These are phyloP conservation scores for Tolypocladium endophyticum DNA, from an alignment of 2,329 filamentous ascomycete species.

Conservation along the genomic window DNA sequence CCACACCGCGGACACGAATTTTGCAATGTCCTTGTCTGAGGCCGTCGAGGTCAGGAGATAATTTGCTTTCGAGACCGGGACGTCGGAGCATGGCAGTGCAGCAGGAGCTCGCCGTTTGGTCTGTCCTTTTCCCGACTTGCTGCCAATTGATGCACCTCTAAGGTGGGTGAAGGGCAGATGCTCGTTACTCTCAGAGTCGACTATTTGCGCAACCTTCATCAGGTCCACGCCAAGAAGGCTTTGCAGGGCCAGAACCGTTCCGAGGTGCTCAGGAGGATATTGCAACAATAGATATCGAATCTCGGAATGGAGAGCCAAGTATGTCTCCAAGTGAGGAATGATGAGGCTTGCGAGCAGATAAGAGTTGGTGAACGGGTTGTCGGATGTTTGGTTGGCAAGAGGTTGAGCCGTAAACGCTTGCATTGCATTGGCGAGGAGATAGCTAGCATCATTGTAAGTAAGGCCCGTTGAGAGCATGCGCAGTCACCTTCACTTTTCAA, in stretches of 20 bases:
- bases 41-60: slow-evolving; percentile 46
- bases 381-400: slow-evolving; percentile 35
- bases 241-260: slow-evolving; percentile 47
- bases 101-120: slow-evolving; percentile 11
- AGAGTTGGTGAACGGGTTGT: slow-evolving; percentile 44
- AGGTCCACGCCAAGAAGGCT: slow-evolving; percentile 43
- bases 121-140: slow-evolving; percentile 12
- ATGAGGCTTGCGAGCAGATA: slow-evolving; percentile 46
- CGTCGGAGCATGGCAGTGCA: slow-evolving; percentile 15
- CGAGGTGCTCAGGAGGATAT: slow-evolving; percentile 45
- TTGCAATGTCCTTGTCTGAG: slow-evolving; percentile 40
- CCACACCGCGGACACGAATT: slow-evolving; percentile 42
- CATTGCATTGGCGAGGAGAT: slow-evolving; percentile 50
- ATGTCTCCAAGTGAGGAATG: slow-evolving; percentile 50
- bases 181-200: slow-evolving; percentile 31
- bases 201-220: slow-evolving; percentile 48
- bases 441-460: slow-evolving; percentile 26
- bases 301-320: slow-evolving; percentile 40
- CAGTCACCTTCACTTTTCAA: neutral
- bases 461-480: neutral
- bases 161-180: slow-evolving; percentile 27
- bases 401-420: slow-evolving; percentile 44
- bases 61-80: slow-evolving; percentile 40
- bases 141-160: slow-evolving; percentile 21
- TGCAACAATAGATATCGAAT: slow-evolving; percentile 49